Evolutionary conservation across 306 rosid species (phyloP), one percentile per base, ranked within the genome.

Genomic region (Gastrolobium villosum): DNA sequence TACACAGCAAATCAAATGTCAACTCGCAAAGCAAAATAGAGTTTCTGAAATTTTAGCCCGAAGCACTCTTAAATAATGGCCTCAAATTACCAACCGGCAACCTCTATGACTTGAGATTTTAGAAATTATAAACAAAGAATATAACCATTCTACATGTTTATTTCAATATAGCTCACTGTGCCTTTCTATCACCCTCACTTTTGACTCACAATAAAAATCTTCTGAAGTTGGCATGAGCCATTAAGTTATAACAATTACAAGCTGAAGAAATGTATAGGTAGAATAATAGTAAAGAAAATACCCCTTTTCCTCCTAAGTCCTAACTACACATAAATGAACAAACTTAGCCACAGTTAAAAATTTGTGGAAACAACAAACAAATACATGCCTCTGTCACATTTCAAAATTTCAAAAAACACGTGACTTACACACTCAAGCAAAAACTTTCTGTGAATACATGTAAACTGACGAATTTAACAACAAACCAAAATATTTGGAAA

Each of bases 211-310:
- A 15, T 34, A 52, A n/a, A 9, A 70, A 36, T 3, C 48, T 14
- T 36, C 48, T 26, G 30, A 40, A 26, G 53, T 26, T 39, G 57
- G 34, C 68, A 74, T 43, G 44, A 74, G 1, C 10, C 56, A 74
- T 73, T 59, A 3, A n/a, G 79, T 74, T 4, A 55, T 7, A 73
- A 54, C 31, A 73, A 44, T 44, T 7, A 72, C 67, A 72, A 30
- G 7, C 40, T 28, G 67, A 59, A 44, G 36, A 59, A 73, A 73
- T 57, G 41, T 43, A 43, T 43, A 43, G 15, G 55, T 3, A 41
- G 60, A 71, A 60, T 1, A 62, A 59, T 50, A 4, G 36, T 5
- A 28, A 41, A 62, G 30, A 4, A 7, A 35, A 8, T 3, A 28
- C n/a, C 14, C 14, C 2, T 7, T 39, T 53, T 70, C 39, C 10